Evolutionary conservation across 139 green algal species (phyloP).

Genomic region (Closterium sp.): DNA sequence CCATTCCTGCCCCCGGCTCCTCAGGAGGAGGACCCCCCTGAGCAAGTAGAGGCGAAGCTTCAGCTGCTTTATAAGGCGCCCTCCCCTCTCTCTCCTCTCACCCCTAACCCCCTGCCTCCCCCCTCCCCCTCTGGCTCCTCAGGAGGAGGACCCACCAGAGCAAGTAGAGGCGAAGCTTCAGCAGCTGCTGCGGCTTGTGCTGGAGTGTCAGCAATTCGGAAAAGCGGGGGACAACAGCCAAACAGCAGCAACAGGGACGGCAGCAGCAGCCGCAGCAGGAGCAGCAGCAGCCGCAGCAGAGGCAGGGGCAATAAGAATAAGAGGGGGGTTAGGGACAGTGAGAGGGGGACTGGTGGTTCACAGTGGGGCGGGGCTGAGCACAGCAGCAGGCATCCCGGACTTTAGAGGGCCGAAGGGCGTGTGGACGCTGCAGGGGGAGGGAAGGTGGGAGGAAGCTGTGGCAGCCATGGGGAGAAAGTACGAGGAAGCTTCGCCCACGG

Average conservation of each 20-base stretch:
- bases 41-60: neutral
- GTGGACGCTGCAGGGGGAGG: slow-evolving; percentile 77
- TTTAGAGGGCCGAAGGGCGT: slow-evolving; percentile 88
- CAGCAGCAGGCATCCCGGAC: slow-evolving; percentile 85
- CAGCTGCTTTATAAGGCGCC: no score
- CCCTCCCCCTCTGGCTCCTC: neutral
- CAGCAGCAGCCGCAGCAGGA: neutral
- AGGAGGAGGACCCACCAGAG: slow-evolving; percentile 12
- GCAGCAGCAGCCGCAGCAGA: neutral
- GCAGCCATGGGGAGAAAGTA: slow-evolving; percentile 70
- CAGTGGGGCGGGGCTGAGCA: slow-evolving; percentile 92
- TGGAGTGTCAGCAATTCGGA: neutral
- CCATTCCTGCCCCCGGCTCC: neutral
- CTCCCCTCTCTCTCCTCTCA: no score
- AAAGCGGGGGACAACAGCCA: neutral
- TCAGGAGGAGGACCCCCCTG: slow-evolving; percentile 5
- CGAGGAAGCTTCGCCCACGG: slow-evolving; percentile 68
- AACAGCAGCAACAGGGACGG: neutral
- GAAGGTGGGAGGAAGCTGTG: slow-evolving; percentile 48
- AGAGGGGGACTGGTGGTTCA: slow-evolving; percentile 65
- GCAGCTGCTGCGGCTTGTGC: neutral
- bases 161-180: slow-evolving; percentile 1
- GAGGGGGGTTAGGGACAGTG: no score
- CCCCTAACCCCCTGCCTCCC: no score
- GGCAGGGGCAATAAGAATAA: neutral